These are phyloP conservation scores for Trichophyton benhamiae DNA, from an alignment of 2,329 filamentous ascomycete species.

Conservation along the genomic window DNA sequence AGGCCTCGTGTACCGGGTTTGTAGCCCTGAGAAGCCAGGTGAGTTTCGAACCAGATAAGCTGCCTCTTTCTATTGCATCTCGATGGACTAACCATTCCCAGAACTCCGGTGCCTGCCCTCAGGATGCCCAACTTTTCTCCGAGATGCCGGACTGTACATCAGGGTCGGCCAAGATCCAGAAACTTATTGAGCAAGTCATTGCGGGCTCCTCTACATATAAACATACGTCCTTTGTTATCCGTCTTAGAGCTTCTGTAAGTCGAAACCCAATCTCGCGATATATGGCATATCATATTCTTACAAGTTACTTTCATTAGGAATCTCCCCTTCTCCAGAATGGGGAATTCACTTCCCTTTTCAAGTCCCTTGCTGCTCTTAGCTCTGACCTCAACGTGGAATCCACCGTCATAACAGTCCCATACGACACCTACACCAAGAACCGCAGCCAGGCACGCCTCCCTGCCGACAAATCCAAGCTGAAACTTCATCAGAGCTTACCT, in stretches of 20 bases:
- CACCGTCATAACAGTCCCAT: constrained; percentile 44
- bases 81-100: neutral
- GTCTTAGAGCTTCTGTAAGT: neutral
- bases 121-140: neutral
- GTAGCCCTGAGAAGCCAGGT: neutral
- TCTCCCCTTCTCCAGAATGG: neutral
- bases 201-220: neutral
- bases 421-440: constrained; percentile 16
- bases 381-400: constrained; percentile 44
- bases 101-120: neutral
- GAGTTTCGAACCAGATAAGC: neutral
- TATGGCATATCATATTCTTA: neutral
- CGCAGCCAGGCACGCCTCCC: neutral
- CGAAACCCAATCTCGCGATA: neutral
- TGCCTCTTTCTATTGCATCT: neutral
- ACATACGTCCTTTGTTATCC: neutral
- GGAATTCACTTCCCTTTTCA: neutral
- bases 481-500: constrained; percentile 5
- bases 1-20: neutral
- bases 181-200: neutral
- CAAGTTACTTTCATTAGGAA: neutral
- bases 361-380: constrained; percentile 32
- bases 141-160: neutral
- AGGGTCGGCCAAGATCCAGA: neutral
- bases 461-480: neutral